phyloP scores from a whole-genome alignment of 257 asterid genomes.

The Nicotiana obtusifolia region DNA sequence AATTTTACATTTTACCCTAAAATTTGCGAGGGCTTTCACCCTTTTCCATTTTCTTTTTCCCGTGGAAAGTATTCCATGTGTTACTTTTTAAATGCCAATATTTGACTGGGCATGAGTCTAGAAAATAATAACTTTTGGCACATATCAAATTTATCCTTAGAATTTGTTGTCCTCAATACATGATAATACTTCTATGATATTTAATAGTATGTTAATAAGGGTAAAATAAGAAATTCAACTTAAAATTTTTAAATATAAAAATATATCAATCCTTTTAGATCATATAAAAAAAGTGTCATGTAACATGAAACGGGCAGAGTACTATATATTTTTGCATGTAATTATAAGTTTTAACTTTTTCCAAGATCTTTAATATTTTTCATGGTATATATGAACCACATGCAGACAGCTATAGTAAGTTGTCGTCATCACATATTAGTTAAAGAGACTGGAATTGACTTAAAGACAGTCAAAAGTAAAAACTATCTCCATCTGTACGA shows the following conservation, averaged over 20 bases:
- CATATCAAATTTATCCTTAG: too few relatives aligned
- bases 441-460: conserved; percentile 28
- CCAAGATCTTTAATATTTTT: not conserved
- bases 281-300: not conserved
- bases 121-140: too few relatives aligned
- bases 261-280: not conserved
- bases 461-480: conserved; percentile 37
- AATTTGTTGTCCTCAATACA: too few relatives aligned
- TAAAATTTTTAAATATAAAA: too few relatives aligned
- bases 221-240: not conserved
- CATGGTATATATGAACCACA: not conserved
- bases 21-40: conserved; percentile 3
- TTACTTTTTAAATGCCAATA: not conserved
- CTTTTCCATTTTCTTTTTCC: too few relatives aligned
- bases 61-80: not conserved
- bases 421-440: conserved; percentile 6
- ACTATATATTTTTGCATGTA: not conserved
- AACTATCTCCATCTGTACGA: conserved; percentile 35
- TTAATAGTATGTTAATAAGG: not conserved
- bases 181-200: too few relatives aligned
- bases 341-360: not conserved
- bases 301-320: not conserved
- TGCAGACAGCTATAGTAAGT: conserved; percentile 10
- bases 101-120: not conserved
- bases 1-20: not conserved